These are phyloP conservation scores for Colletotrichum simmondsii DNA, from an alignment of 2,329 filamentous ascomycete species.

Conservation along the genomic window DNA sequence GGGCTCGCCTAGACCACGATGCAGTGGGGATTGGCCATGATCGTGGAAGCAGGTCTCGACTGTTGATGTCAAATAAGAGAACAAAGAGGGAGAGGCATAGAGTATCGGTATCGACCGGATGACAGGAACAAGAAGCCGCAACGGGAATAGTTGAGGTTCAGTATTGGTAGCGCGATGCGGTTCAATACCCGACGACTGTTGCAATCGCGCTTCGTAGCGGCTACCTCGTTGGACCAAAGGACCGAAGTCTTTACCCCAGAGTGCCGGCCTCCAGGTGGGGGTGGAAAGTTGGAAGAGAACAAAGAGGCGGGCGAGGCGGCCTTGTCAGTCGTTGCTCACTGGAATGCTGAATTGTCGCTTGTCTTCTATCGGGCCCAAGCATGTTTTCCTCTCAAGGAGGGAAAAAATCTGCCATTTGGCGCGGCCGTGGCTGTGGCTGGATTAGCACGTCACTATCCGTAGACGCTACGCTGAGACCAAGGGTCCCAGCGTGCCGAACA, in stretches of 20 bases:
- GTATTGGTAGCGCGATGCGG: background rate
- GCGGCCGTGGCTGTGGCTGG: conserved; percentile 23
- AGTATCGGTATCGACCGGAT: background rate
- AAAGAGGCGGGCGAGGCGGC: conserved; percentile 11
- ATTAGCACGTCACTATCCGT: conserved; percentile 8
- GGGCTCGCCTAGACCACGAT: background rate
- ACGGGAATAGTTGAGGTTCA: background rate
- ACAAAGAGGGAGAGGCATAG: conserved; percentile 12
- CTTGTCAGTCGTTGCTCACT: background rate
- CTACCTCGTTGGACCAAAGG: conserved; percentile 2
- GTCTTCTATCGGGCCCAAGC: background rate
- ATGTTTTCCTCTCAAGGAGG: background rate
- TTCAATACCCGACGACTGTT: background rate
- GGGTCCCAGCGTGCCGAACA: conserved; percentile 15
- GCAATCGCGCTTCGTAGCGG: conserved; percentile 3
- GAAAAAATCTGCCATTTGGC: conserved; percentile 11
- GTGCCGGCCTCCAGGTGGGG: background rate
- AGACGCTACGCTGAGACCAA: conserved; percentile 9
- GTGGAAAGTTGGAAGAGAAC: conserved; percentile 13
- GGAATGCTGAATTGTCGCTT: background rate
- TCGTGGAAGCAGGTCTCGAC: conserved; percentile 4
- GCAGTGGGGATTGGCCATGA: background rate
- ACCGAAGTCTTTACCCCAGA: background rate
- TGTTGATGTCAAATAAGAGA: conserved; percentile 1
- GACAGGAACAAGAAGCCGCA: conserved; percentile 1